Evolutionary conservation across 352 stramenopile species (phyloP).

Genomic region (Phytopythium litorale): DNA sequence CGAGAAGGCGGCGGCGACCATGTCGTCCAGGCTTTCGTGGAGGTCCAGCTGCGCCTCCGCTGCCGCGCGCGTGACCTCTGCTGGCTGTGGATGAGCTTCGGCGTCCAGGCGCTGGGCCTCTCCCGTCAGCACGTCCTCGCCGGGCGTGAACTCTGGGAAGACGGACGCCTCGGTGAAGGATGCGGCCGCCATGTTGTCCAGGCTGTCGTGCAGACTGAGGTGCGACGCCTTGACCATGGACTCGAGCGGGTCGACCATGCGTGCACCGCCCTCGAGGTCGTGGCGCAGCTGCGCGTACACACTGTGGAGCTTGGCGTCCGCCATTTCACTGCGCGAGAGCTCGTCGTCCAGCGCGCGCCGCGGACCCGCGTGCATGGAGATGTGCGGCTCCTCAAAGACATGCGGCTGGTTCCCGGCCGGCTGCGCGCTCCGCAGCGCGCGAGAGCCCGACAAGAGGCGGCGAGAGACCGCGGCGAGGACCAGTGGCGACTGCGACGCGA

Average conservation of each 20-base stretch:
- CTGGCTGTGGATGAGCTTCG: not conserved
- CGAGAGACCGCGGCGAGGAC: slow-evolving; percentile 1
- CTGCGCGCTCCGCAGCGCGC: not conserved
- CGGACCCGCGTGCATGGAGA: slow-evolving; percentile 4
- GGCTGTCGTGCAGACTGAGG: slow-evolving; percentile 19
- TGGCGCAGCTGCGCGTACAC: slow-evolving; percentile 19
- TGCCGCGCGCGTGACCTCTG: slow-evolving; percentile 11
- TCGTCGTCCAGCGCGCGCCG: slow-evolving; percentile 7
- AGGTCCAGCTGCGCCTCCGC: slow-evolving; percentile 21
- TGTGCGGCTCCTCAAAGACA: slow-evolving; percentile 4
- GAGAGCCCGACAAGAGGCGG: slow-evolving; percentile 3
- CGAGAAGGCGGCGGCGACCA: slow-evolving; percentile 48
- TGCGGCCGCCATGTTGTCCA: slow-evolving; percentile 44
- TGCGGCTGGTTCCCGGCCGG: not conserved
- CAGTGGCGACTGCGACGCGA: slow-evolving; percentile 3
- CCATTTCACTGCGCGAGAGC: slow-evolving; percentile 1
- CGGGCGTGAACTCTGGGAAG: slow-evolving; percentile 60
- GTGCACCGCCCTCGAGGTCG: slow-evolving; percentile 11
- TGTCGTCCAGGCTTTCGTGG: slow-evolving; percentile 39
- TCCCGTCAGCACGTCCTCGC: slow-evolving; percentile 45
- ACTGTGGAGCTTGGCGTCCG: slow-evolving; percentile 7
- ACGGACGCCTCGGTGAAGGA: slow-evolving; percentile 60
- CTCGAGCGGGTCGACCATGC: not conserved
- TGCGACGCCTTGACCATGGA: not conserved
- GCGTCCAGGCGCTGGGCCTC: slow-evolving; percentile 13